phyloP scores from a whole-genome alignment of 2,329 filamentous ascomycete species.

The Xylaria hypoxylon region DNA sequence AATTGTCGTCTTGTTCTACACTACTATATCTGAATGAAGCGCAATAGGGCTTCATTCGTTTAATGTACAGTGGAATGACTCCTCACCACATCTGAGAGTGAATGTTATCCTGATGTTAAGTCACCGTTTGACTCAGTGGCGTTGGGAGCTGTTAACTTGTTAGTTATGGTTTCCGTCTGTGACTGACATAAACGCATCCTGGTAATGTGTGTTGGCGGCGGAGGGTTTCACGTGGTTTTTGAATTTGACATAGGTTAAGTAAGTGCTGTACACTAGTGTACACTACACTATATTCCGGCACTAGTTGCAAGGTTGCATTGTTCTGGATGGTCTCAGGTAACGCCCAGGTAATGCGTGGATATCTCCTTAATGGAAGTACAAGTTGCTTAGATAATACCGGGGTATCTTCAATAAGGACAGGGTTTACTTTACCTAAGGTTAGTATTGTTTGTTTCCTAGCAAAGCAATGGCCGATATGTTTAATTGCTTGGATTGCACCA shows the following conservation, averaged over 20 bases:
- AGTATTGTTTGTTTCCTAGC: too few species aligned
- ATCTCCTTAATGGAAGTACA: slow-evolving; percentile 22
- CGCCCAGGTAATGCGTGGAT: slow-evolving; percentile 44
- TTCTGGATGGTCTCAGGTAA: slow-evolving; percentile 47
- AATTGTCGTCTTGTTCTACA: neutral
- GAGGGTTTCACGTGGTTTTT: slow-evolving; percentile 9
- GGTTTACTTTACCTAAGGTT: neutral
- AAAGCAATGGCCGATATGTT: neutral
- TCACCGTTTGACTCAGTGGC: neutral
- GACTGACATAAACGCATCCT: neutral
- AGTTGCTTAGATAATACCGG: slow-evolving; percentile 37
- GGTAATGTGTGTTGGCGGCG: neutral
- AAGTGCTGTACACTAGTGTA: neutral
- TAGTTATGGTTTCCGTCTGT: neutral
- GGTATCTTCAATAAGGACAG: neutral
- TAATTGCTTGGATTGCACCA: neutral
- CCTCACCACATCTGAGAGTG: neutral
- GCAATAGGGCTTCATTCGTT: neutral
- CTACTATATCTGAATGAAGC: neutral
- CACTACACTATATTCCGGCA: neutral
- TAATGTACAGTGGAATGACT: neutral
- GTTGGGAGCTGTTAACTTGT: neutral
- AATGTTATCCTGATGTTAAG: neutral
- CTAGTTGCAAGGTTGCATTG: slow-evolving; percentile 38
- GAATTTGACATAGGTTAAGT: neutral